Evolutionary conservation across 2,329 filamentous ascomycete genomes (phyloP), one percentile per base, ranked within the genome.

Genomic region (Didymella segeticola): DNA sequence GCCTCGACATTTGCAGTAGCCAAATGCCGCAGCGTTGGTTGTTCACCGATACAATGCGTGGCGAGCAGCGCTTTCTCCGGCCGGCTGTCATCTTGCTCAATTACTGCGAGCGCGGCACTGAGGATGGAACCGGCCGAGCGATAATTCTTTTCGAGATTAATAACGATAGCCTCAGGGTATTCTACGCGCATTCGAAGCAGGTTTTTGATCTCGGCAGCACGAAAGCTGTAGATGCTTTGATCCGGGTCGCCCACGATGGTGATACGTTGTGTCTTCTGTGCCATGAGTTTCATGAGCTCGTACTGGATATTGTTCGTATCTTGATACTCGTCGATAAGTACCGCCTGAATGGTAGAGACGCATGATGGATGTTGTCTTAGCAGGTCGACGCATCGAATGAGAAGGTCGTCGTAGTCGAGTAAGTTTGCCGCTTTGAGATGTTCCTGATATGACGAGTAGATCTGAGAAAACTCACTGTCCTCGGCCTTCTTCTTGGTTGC

Each of bases 171-270:
- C 22, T 89, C 83, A 0, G 87, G 87, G 68, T 89, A 97, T 53
- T 91, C 87, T 34, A 80, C 79, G 46, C 91, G 84, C 80, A 99
- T 87, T 2, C 89, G 86, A 60, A 85, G 84, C 41, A 98, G 81
- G 66, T 98, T 99, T 70, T 89, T 89, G 63, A 93, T 91, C 73
- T 99, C 93, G 9, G 95, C 93, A 7, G 91, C 93, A 17, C 93
- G 88, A 82, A 96, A 99, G 17, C 93, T 91, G 71, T 98, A 99
- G 52, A 99, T 99, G 72, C 93, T 97, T 75, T 99, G 93, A 72
- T 99, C 95, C 0, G 95, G 93, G 70, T 99, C 93, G 27, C 93
- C 95, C 4, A 99, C 95, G 55, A 97, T 90, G 1, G 93, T 98
- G 62, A 98, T 93, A n/a, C 86, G 83, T 50, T 85, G 83, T 36